Evolutionary conservation across 2,329 filamentous ascomycete genomes (phyloP).

Genomic region (Cladosporium austrohemisphaericum): DNA sequence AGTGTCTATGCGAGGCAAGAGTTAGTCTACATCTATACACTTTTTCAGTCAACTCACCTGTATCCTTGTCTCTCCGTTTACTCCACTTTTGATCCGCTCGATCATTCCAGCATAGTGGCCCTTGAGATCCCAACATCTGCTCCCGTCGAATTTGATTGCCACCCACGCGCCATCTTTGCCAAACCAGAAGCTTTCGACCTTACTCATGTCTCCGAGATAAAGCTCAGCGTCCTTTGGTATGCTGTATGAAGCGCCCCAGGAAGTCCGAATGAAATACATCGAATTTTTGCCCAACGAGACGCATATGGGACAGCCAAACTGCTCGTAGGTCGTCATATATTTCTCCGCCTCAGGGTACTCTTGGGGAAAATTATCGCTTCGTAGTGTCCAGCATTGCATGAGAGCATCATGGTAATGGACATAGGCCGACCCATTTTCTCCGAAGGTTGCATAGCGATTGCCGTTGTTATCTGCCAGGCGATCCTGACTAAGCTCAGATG

Average conservation of each 20-base stretch:
- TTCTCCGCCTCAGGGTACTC: slow-evolving; percentile 6
- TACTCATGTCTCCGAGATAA: slow-evolving; percentile 5
- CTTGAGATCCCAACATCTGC: slow-evolving; percentile 13
- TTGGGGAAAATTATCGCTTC: slow-evolving; percentile 8
- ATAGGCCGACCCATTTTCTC: slow-evolving; percentile 5
- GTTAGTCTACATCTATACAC: neutral
- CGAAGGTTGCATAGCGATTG: slow-evolving; percentile 3
- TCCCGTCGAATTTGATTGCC: slow-evolving; percentile 5
- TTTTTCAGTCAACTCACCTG: neutral
- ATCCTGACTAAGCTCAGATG: neutral
- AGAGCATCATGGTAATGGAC: slow-evolving; percentile 11
- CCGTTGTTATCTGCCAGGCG: slow-evolving; percentile 4
- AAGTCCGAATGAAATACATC: slow-evolving; percentile 10
- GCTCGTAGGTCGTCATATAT: slow-evolving; percentile 8
- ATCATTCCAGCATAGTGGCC: neutral
- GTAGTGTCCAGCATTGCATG: slow-evolving; percentile 9
- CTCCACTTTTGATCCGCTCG: slow-evolving; percentile 6
- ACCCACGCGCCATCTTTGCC: slow-evolving; percentile 17
- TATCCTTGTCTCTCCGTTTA: slow-evolving; percentile 4
- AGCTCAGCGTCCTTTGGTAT: slow-evolving; percentile 6
- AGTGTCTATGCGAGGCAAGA: neutral
- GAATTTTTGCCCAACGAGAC: slow-evolving; percentile 7
- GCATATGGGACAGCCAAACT: slow-evolving; percentile 13
- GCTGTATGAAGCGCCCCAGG: slow-evolving; percentile 12
- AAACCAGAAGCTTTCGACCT: slow-evolving; percentile 19